These are phyloP conservation scores for Gnomoniopsis sp. DNA, from an alignment of 2,329 filamentous ascomycete genomes.

Conservation along the genomic window DNA sequence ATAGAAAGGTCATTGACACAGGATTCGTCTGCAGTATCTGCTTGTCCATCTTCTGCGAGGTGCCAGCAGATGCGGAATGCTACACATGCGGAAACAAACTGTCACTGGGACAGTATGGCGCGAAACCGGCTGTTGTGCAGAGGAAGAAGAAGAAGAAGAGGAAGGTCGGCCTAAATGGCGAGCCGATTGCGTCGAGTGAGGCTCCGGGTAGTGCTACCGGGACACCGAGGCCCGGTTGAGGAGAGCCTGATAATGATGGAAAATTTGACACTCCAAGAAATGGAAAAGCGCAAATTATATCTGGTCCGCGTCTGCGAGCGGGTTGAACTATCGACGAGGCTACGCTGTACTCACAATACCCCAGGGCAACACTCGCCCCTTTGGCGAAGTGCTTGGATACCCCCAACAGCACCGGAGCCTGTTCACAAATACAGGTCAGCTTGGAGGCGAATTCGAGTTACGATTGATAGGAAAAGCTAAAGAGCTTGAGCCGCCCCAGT, in stretches of 20 bases:
- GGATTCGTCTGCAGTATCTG: constrained; percentile 97
- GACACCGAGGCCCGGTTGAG: constrained; percentile 47
- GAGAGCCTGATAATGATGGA: background rate
- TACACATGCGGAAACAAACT: constrained; percentile 80
- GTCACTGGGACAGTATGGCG: constrained; percentile 71
- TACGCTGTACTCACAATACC: no score
- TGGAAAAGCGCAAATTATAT: background rate
- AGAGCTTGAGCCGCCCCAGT: no score
- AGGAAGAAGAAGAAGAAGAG: constrained; percentile 73
- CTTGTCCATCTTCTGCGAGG: constrained; percentile 83
- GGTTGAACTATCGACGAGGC: no score
- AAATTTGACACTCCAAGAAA: background rate
- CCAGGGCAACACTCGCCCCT: no score
- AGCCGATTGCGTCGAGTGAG: constrained; percentile 35
- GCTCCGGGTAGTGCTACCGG: constrained; percentile 58
- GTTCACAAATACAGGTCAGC: no score
- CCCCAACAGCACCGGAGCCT: no score
- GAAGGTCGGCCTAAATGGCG: constrained; percentile 45
- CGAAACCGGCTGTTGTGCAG: constrained; percentile 71
- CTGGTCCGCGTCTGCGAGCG: no score
- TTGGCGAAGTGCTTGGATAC: no score
- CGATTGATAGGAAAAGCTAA: no score
- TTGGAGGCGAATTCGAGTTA: no score
- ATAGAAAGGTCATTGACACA: constrained; percentile 83
- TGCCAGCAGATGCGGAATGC: constrained; percentile 62